Conservation (phyloP, 192 early-diverging fungal genomes). For the Backusella parvicylindrica region DNA sequence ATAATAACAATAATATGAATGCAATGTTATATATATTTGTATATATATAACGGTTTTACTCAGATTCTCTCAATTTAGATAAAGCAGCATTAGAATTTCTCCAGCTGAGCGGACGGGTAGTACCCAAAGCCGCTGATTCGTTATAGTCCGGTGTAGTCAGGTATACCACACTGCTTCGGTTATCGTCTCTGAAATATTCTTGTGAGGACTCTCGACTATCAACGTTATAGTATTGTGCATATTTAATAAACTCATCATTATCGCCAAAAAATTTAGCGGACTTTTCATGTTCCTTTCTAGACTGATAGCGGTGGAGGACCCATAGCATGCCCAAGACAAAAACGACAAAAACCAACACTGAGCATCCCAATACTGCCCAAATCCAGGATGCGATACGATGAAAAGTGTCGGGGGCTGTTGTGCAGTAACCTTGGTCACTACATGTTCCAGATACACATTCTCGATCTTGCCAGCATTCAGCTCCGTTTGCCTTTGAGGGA, state of each 20-base stretch:
- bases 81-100: not conserved
- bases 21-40: not conserved
- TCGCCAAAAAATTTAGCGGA: constrained; percentile 30
- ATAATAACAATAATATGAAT: no score
- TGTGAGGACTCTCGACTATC: not conserved
- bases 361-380: constrained; percentile 30
- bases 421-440: constrained; percentile 17
- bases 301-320: constrained; percentile 38
- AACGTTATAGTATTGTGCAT: constrained; percentile 11
- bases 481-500: constrained; percentile 5
- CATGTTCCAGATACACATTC: constrained; percentile 28
- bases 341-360: constrained; percentile 30
- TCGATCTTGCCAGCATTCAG: constrained; percentile 33
- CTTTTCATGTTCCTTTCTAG: constrained; percentile 36
- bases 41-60: not conserved
- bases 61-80: not conserved
- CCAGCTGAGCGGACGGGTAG: constrained; percentile 6
- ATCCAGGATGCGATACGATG: constrained; percentile 19
- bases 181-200: not conserved
- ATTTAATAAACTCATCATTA: constrained; percentile 24
- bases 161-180: constrained; percentile 4
- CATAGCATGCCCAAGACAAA: constrained; percentile 19
- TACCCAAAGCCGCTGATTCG: constrained; percentile 6
- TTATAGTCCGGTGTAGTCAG: constrained; percentile 13
- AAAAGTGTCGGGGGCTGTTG: constrained; percentile 27